Percentiles rank a stretch among this genome's conserved stretches.
phyloP scores from a whole-genome alignment of 176 grass and related monocot species.

The Aegilops sharonensis region DNA sequence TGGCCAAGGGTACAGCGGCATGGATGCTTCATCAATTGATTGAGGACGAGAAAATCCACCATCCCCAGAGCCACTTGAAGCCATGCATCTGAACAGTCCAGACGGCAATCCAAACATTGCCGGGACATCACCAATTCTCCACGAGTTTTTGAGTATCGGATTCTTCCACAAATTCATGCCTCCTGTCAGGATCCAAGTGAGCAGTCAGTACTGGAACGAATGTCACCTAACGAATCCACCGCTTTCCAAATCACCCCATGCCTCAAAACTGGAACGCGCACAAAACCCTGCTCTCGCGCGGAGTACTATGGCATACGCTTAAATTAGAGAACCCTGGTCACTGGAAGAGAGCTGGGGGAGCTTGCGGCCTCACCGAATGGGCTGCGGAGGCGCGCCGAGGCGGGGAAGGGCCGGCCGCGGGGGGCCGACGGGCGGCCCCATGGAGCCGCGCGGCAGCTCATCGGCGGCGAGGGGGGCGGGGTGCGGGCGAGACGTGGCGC shows the following conservation, averaged over 20 bases:
- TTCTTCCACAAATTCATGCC: conserved; percentile 21
- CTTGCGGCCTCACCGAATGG: conserved; percentile 23
- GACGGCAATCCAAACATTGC: conserved; percentile 36
- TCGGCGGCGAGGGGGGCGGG: conserved; percentile 8
- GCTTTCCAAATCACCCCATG: background rate
- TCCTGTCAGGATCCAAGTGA: conserved; percentile 29
- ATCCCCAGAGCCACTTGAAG: conserved; percentile 37
- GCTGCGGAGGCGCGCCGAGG: conserved; percentile 17
- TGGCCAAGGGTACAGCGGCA: conserved; percentile 62
- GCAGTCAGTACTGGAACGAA: background rate
- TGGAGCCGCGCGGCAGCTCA: conserved; percentile 45
- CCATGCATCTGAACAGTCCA: conserved; percentile 41
- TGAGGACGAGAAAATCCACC: conserved; percentile 36
- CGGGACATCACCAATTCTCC: conserved; percentile 40
- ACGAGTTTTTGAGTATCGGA: conserved; percentile 34
- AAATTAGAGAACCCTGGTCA: background rate
- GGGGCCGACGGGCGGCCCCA: conserved; percentile 23
- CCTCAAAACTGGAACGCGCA: too few species aligned
- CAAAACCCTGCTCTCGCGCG: background rate
- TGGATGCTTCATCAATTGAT: conserved; percentile 49
- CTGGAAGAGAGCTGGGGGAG: background rate
- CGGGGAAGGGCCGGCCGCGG: background rate
- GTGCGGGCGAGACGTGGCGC: conserved; percentile 26
- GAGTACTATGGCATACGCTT: background rate
- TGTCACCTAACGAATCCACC: background rate